Conservation (phyloP, 164 flowering plant species). For the Piper betle region DNA sequence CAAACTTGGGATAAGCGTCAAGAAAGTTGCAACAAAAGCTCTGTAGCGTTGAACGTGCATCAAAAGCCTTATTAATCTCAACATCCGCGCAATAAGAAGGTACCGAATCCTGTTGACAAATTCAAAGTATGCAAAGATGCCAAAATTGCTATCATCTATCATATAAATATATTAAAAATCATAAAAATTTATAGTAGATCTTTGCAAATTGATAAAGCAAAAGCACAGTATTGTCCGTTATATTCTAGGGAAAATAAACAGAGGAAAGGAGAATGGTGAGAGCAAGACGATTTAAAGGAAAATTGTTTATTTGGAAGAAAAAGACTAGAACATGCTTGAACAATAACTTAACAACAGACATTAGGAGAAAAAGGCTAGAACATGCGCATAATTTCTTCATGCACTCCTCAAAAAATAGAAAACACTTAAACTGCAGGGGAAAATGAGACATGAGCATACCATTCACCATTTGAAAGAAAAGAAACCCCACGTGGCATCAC, state of each 20-base stretch:
- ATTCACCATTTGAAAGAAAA: slow-evolving; percentile 90
- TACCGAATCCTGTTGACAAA: slow-evolving; percentile 75
- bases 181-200: too few relatives aligned
- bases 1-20: slow-evolving; percentile 81
- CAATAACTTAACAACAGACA: too few relatives aligned
- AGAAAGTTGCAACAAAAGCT: slow-evolving; percentile 83
- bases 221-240: too few relatives aligned
- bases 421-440: not conserved
- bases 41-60: slow-evolving; percentile 68
- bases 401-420: not conserved
- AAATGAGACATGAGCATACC: slow-evolving; percentile 25
- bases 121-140: not conserved
- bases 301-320: too few relatives aligned
- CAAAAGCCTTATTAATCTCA: slow-evolving; percentile 77
- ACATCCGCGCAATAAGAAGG: slow-evolving; percentile 92
- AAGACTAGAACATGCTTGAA: too few relatives aligned
- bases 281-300: too few relatives aligned
- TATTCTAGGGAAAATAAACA: too few relatives aligned
- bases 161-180: too few relatives aligned
- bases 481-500: slow-evolving; percentile 35
- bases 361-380: too few relatives aligned
- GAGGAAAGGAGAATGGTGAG: too few relatives aligned
- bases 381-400: too few relatives aligned
- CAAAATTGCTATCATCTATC: not conserved
- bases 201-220: too few relatives aligned